Evolutionary conservation across 768 basidiomycete species (phyloP), one percentile per base, ranked within the genome.

Genomic region (Jaapia argillacea): DNA sequence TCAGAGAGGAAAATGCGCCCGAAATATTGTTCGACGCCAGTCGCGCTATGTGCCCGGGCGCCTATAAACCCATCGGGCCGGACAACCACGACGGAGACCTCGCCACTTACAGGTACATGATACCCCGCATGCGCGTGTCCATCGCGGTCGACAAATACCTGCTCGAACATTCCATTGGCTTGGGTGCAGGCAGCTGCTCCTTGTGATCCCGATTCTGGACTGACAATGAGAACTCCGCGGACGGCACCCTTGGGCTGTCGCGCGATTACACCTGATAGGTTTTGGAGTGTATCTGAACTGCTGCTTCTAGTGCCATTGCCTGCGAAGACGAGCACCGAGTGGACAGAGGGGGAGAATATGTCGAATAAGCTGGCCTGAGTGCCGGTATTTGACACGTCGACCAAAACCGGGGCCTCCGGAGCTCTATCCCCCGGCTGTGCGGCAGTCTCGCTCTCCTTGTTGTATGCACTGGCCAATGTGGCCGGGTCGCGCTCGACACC

Each of bases 11-110:
- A 16, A 33, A 33, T 33, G 10, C 16, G 10, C 28, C 10, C 37
- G 24, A 53, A 51, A 28, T 51, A 53, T 36, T 41, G 38, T 18
- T 43, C 21, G 18, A 51, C 20, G 2, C 50, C 44, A n/a, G 41
- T 44, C 12, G 18, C 47, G 4, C 45, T 40, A 3, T 27, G 36
- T 5, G 64, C 63, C 24, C 67, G 54, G 3, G 65, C 68, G 14
- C 71, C 73, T 4, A 69, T 56, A 10, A 66, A 61, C 13, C 66
- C 69, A 49, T 75, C 72, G 0, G 71, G 73, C n/a, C 73, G 53
- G 12, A 72, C 55, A 5, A 61, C 54, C 20, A 69, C 58, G 1
- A 63, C 61, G 10, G 68, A 54, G 31, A 49, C 55, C 16, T 51
- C 64, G n/a, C 58, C 58, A 10, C 28, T 16, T 16, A 16, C 16